A percentile compares a stretch with the other conserved stretches of the same genome.
phyloP scores from a whole-genome alignment of 2,329 filamentous ascomycete genomes.

The Westerdykella ornata region DNA sequence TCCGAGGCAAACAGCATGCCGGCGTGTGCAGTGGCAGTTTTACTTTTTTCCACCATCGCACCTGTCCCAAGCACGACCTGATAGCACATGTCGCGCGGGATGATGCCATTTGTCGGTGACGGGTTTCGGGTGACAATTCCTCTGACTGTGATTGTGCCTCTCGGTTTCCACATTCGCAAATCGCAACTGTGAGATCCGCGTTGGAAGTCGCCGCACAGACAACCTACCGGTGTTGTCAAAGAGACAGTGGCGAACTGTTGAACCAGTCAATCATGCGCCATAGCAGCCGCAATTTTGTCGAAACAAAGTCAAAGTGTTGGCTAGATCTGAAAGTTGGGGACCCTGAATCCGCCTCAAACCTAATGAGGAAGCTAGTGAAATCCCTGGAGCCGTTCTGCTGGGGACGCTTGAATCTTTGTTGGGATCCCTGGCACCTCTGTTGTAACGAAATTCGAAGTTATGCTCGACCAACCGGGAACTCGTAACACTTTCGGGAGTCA shows the following conservation, averaged over 20 bases:
- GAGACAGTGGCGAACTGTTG: slow-evolving; percentile 12
- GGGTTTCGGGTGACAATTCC: too few relatives aligned
- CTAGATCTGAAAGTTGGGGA: slow-evolving; percentile 17
- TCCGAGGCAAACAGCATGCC: too few relatives aligned
- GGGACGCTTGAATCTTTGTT: slow-evolving; percentile 21
- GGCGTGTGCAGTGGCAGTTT: too few relatives aligned
- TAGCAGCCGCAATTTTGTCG: slow-evolving; percentile 16
- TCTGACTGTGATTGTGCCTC: too few relatives aligned
- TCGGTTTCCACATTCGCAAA: too few relatives aligned
- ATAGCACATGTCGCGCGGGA: too few relatives aligned
- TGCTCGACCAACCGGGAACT: slow-evolving; percentile 18
- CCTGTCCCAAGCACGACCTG: too few relatives aligned
- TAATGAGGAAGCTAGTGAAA: slow-evolving; percentile 25
- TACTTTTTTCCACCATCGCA: too few relatives aligned
- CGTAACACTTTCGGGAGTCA: slow-evolving; percentile 23
- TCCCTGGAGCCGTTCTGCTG: slow-evolving; percentile 16
- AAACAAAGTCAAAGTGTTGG: slow-evolving; percentile 25
- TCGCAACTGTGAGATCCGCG: too few relatives aligned
- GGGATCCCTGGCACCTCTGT: slow-evolving; percentile 12
- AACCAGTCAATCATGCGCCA: slow-evolving; percentile 6
- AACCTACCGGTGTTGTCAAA: slow-evolving; percentile 1
- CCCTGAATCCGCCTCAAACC: slow-evolving; percentile 13
- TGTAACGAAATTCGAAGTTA: slow-evolving; percentile 28
- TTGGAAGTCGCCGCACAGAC: too few relatives aligned
- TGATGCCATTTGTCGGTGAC: too few relatives aligned